Base-by-base conservation (phyloP, 176 grass and related monocot species). In the Aegilops bicornis region DNA sequence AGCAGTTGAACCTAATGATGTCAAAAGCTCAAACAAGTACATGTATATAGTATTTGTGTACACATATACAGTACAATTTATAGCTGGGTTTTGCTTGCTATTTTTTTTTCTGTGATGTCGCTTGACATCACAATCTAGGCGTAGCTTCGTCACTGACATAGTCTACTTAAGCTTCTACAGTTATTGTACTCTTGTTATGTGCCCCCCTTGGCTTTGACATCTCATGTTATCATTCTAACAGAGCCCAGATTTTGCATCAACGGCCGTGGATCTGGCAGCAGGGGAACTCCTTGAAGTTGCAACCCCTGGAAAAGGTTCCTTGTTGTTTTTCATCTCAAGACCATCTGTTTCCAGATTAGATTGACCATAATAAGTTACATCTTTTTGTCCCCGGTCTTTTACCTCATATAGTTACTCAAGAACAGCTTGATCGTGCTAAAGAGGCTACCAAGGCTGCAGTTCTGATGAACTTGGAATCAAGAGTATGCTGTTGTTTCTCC, bases 401-500 rank as follows among this genome's bases (percentile, higher is more conserved):
- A 39, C 66, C 58, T 92, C 76, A 39, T 67, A 64, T 76, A 98
- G 93, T 98, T 98, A 87, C 94, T 52, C 87, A 92, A 88, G 79
- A 76, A 64, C 85, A 98, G 37, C 95, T 98, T 74, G 85, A 95
- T 80, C 95, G 91, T 80, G 95, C 95, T 74, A 98, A 98, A 81
- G 80, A 95, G 89, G 89, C 91, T 73, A 95, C 93, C 69, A 95
- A 95, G 56, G 89, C 91, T 88, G 91, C 91, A 52, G 83, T 98
- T 54, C 60, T 98, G 69, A 98, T 98, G 95, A 95, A 95, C 63
- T 83, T 98, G 77, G 95, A 98, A 92, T 95, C 93, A 91, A 91
- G 91, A 79, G 95, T 98, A 90, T 9, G 10, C 43, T 77, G 25
- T 70, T 88, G 17, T 25, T 73, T 83, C 25, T 64, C 35, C 45